phyloP scores from a whole-genome alignment of 2,329 filamentous ascomycete species.

The Metarhizium sp. region DNA sequence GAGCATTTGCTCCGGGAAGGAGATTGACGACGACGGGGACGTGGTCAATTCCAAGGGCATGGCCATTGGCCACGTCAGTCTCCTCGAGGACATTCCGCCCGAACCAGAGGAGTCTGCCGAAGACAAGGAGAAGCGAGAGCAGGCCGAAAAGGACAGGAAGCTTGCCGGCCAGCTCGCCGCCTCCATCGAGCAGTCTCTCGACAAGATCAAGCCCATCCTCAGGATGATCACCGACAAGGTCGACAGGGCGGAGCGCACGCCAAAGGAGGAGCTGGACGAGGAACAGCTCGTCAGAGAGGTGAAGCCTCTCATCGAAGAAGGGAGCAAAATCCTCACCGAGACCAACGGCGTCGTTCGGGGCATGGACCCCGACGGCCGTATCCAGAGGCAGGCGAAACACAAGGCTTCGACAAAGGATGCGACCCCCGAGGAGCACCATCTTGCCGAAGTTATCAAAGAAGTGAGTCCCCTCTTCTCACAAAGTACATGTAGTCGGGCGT shows the following conservation, averaged over 20 bases:
- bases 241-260: conserved; percentile 68
- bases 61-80: conserved; percentile 57
- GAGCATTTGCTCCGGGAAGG: conserved; percentile 55
- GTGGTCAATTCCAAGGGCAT: conserved; percentile 60
- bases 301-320: conserved; percentile 82
- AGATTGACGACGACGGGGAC: conserved; percentile 62
- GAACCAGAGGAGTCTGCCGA: conserved; percentile 38
- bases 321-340: conserved; percentile 70
- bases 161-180: conserved; percentile 66
- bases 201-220: conserved; percentile 76
- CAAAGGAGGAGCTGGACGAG: conserved; percentile 82
- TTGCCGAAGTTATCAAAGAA: conserved; percentile 80
- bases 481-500: neutral
- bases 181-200: conserved; percentile 69
- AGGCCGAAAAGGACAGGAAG: conserved; percentile 59
- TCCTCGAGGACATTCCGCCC: conserved; percentile 49
- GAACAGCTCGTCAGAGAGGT: conserved; percentile 80
- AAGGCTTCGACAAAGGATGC: conserved; percentile 60
- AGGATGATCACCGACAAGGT: conserved; percentile 81
- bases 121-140: conserved; percentile 43
- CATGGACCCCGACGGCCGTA: conserved; percentile 80
- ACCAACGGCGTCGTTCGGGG: conserved; percentile 80
- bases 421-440: conserved; percentile 66
- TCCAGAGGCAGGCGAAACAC: conserved; percentile 76
- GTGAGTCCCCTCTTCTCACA: conserved; percentile 18